Conservation (phyloP, 192 early-diverging fungal genomes). For the Coemansia umbellata region DNA sequence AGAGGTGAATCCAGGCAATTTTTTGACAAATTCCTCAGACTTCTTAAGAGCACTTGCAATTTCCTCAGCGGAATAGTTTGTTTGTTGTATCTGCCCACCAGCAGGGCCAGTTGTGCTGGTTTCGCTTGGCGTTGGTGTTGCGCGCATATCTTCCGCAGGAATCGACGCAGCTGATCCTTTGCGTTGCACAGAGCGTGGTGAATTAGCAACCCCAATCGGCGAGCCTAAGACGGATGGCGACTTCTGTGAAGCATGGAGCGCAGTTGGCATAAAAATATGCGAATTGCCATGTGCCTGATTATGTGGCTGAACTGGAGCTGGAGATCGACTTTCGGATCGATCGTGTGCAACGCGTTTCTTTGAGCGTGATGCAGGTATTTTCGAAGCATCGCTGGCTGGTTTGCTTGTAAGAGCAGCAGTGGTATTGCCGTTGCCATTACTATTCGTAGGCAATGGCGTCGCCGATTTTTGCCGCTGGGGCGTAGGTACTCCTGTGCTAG, state of each 20-base stretch:
- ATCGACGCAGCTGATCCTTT: conserved; percentile 30
- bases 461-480: conserved; percentile 27
- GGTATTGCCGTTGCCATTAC: not conserved
- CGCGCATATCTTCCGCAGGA: conserved; percentile 28
- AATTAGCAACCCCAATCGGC: conserved; percentile 14
- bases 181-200: conserved; percentile 25
- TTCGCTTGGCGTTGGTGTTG: conserved; percentile 41
- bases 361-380: conserved; percentile 1
- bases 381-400: not conserved
- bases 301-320: conserved; percentile 19
- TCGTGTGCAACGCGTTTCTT: conserved; percentile 30
- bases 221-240: conserved; percentile 13
- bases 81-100: not conserved
- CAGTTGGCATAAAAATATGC: conserved; percentile 29
- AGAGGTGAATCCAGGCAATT: conserved; percentile 32
- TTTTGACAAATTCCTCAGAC: conserved; percentile 41
- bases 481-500: conserved; percentile 7
- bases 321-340: conserved; percentile 32
- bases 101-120: conserved; percentile 6
- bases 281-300: conserved; percentile 1
- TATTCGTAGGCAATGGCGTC: not conserved
- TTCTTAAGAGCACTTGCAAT: conserved; percentile 28
- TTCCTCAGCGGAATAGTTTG: conserved; percentile 34
- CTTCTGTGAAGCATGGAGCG: conserved; percentile 11
- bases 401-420: no score